These are phyloP conservation scores for Monascus purpureus DNA, from an alignment of 495 filamentous ascomycete species.

Conservation along the genomic window DNA sequence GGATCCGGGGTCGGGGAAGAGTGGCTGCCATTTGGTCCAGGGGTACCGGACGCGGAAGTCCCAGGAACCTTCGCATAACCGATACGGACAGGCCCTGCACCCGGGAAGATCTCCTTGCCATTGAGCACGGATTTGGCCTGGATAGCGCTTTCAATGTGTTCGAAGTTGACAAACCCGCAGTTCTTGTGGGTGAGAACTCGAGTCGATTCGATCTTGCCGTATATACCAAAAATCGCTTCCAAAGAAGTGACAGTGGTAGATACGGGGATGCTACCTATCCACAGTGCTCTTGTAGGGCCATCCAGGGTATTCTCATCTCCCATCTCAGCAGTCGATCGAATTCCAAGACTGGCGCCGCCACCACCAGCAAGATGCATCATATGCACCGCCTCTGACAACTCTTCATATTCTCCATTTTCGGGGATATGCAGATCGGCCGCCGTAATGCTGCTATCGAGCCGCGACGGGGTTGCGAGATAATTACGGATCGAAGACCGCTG, in stretches of 20 bases:
- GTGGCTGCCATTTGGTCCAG: slow-evolving; percentile 67
- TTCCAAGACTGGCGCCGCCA: slow-evolving; percentile 42
- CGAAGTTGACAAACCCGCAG: slow-evolving; percentile 97
- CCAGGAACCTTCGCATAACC: slow-evolving; percentile 95
- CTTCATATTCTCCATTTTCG: slow-evolving; percentile 62
- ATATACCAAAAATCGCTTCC: slow-evolving; percentile 80
- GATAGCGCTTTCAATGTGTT: slow-evolving; percentile 76
- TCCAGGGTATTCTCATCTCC: slow-evolving; percentile 68
- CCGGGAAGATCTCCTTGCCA: slow-evolving; percentile 96
- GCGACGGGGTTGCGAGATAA: slow-evolving; percentile 64
- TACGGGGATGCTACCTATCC: slow-evolving; percentile 96
- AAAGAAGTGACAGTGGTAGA: slow-evolving; percentile 91
- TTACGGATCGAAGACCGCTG: slow-evolving; percentile 56
- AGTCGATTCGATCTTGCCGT: slow-evolving; percentile 82
- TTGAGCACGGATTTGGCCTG: slow-evolving; percentile 76
- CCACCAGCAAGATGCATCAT: slow-evolving; percentile 57
- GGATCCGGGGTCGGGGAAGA: slow-evolving; percentile 95
- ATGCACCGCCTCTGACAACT: slow-evolving; percentile 60
- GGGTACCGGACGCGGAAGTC: slow-evolving; percentile 59
- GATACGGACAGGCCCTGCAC: slow-evolving; percentile 85
- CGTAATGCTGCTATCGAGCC: slow-evolving; percentile 72
- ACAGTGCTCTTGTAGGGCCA: slow-evolving; percentile 81
- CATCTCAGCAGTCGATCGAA: slow-evolving; percentile 23
- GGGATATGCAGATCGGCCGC: slow-evolving; percentile 61
- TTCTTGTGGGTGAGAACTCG: slow-evolving; percentile 97